Conservation (phyloP, 2,329 filamentous ascomycete genomes). For the Tolypocladium paradoxum region DNA sequence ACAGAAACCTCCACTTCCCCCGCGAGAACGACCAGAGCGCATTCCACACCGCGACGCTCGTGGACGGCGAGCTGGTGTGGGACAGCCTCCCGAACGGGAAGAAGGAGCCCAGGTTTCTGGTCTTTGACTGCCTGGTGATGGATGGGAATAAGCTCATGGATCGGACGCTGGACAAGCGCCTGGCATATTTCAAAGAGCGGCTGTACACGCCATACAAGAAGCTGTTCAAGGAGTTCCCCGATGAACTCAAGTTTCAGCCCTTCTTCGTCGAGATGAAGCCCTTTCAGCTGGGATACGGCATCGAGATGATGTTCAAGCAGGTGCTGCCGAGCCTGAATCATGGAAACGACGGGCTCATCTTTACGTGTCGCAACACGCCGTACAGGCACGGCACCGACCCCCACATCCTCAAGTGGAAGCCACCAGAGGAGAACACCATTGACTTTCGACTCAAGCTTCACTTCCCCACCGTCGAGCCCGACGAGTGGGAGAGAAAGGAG, state of each 20-base stretch:
- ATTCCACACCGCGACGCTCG: slow-evolving; percentile 71
- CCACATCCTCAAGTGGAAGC: slow-evolving; percentile 97
- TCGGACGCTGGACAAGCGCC: slow-evolving; percentile 74
- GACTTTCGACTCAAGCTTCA: slow-evolving; percentile 75
- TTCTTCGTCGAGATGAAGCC: slow-evolving; percentile 82
- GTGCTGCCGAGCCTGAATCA: slow-evolving; percentile 77
- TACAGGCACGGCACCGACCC: slow-evolving; percentile 88
- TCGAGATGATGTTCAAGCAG: slow-evolving; percentile 84
- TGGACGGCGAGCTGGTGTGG: slow-evolving; percentile 89
- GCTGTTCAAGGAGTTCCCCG: slow-evolving; percentile 53
- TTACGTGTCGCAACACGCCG: slow-evolving; percentile 80
- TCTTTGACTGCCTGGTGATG: slow-evolving; percentile 85
- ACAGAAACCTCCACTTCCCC: slow-evolving; percentile 68
- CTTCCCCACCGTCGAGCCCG: slow-evolving; percentile 63
- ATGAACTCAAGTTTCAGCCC: slow-evolving; percentile 58
- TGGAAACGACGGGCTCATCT: slow-evolving; percentile 93
- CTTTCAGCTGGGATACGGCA: slow-evolving; percentile 80
- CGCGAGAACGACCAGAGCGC: slow-evolving; percentile 49
- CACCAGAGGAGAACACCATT: slow-evolving; percentile 86
- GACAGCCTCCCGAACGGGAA: slow-evolving; percentile 62
- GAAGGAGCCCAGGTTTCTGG: slow-evolving; percentile 68
- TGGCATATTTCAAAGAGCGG: slow-evolving; percentile 74
- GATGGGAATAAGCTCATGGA: slow-evolving; percentile 67
- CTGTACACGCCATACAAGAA: slow-evolving; percentile 62
- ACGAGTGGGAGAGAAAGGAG: slow-evolving; percentile 56